A percentile compares a stretch with the other conserved stretches of the same genome.
These are phyloP conservation scores for Citropsis articulata DNA, from an alignment of 345 rosid species.

Conservation along the genomic window DNA sequence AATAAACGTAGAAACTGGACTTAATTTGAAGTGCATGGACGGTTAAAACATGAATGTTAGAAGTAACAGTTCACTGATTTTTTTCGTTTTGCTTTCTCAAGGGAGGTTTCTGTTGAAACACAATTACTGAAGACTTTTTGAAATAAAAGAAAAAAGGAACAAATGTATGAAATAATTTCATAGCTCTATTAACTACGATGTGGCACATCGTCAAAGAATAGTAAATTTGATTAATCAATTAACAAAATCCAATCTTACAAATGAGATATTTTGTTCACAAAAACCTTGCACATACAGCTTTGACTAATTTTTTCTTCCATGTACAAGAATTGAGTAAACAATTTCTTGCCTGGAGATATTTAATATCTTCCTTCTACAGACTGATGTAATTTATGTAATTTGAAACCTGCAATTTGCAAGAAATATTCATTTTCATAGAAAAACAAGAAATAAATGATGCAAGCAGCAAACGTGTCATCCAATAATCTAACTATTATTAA, in stretches of 20 bases:
- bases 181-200: background rate
- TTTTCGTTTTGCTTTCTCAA: background rate
- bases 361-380: background rate
- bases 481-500: background rate
- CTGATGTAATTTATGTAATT: background rate
- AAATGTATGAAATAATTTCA: no score
- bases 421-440: background rate
- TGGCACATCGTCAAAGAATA: background rate
- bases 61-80: background rate
- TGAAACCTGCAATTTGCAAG: background rate
- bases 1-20: background rate
- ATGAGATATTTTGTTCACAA: background rate
- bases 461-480: background rate
- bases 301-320: background rate
- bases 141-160: no score
- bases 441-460: background rate
- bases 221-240: background rate
- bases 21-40: no score
- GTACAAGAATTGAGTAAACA: background rate
- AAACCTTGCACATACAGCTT: background rate
- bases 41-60: background rate
- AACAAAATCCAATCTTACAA: background rate
- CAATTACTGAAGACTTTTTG: no score
- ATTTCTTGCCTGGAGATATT: background rate
- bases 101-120: background rate